A percentile compares a stretch with the other conserved stretches of the same genome.
These are phyloP conservation scores for Pseudotsuga menziesii DNA, from an alignment of 75 land plant species.

Conservation along the genomic window DNA sequence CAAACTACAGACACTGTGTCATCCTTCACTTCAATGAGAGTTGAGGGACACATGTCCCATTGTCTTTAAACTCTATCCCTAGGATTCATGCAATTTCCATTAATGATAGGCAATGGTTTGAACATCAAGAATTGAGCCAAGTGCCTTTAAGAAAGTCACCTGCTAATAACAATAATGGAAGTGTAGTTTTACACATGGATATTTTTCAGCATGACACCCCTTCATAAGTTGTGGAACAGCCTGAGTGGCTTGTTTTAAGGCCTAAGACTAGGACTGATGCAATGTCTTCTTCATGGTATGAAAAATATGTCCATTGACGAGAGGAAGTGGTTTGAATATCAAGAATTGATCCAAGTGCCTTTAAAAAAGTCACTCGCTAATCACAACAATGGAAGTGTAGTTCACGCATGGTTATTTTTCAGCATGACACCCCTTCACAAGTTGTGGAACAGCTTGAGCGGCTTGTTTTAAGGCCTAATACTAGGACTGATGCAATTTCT, in stretches of 20 bases:
- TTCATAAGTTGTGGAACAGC: neutral
- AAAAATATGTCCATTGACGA: neutral
- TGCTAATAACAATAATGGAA: neutral
- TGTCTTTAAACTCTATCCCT: neutral
- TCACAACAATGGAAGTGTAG: neutral
- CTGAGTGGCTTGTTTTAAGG: neutral
- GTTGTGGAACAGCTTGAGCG: neutral
- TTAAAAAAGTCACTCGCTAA: too few relatives aligned
- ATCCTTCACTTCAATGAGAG: neutral
- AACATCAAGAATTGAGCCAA: constrained; percentile 1
- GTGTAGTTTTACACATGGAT: neutral
- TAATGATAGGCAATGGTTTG: neutral
- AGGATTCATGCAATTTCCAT: neutral
- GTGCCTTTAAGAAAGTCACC: neutral
- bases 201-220: neutral
- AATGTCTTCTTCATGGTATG: neutral
- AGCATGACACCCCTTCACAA: neutral
- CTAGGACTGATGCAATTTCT: neutral
- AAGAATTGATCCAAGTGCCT: too few relatives aligned
- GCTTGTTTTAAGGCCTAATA: neutral
- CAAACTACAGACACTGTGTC: neutral
- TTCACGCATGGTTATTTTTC: neutral
- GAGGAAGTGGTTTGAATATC: too few relatives aligned
- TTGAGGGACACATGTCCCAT: neutral
- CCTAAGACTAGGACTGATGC: neutral